Conservation (phyloP, 345 rosid species). For the Triadica sebifera region DNA sequence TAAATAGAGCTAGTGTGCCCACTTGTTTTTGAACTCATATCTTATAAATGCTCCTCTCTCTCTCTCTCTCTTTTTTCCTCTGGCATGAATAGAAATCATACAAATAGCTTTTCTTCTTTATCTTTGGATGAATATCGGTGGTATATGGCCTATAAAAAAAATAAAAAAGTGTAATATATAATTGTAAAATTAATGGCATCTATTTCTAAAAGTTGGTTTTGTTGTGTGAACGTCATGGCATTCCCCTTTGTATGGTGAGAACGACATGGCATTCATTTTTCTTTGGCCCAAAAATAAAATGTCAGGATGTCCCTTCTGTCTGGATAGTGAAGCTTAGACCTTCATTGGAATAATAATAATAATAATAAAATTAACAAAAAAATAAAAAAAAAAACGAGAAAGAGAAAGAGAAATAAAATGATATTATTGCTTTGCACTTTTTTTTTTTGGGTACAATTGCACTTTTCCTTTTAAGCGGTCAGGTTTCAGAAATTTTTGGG, state of each 20-base stretch:
- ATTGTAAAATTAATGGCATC: slow-evolving; percentile 12
- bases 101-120: too few species aligned
- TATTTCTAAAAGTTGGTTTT: not conserved
- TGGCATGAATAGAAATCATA: not conserved
- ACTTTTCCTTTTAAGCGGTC: not conserved
- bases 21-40: slow-evolving; percentile 3
- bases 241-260: slow-evolving; percentile 4
- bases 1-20: not conserved
- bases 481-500: not conserved
- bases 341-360: not conserved
- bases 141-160: not conserved
- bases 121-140: slow-evolving; percentile 5
- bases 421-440: not conserved
- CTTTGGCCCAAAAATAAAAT: too few species aligned
- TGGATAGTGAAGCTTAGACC: not conserved
- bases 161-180: not conserved
- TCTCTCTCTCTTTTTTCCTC: not conserved
- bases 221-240: slow-evolving; percentile 14
- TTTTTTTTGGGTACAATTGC: too few species aligned
- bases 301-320: not conserved
- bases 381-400: too few species aligned
- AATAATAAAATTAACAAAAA: too few species aligned
- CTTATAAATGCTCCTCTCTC: not conserved
- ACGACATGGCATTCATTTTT: slow-evolving; percentile 11
- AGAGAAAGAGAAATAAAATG: too few species aligned